phyloP scores from a whole-genome alignment of 495 filamentous ascomycete genomes.

The Xylaria venustula region DNA sequence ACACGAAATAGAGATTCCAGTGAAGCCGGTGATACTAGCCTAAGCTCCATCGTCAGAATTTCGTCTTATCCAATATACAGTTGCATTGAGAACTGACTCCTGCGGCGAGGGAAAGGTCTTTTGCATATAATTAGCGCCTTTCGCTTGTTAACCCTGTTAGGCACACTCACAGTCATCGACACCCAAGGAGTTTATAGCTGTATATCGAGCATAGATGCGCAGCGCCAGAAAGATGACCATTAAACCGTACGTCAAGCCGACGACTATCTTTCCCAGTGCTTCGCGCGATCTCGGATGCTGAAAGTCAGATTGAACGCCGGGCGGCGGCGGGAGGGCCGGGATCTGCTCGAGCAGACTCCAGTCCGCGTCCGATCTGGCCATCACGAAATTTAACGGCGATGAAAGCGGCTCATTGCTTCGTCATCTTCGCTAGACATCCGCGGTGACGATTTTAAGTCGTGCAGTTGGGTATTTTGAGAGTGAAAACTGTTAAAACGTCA shows the following conservation, averaged over 20 bases:
- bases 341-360: slow-evolving; percentile 11
- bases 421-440: neutral
- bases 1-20: slow-evolving; percentile 11
- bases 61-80: neutral
- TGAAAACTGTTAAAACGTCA: no score
- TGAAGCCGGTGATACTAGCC: slow-evolving; percentile 14
- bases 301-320: slow-evolving; percentile 16
- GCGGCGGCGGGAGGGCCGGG: slow-evolving; percentile 18
- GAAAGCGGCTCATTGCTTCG: neutral
- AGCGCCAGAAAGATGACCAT: slow-evolving; percentile 19
- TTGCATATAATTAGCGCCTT: slow-evolving; percentile 4
- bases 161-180: slow-evolving; percentile 18
- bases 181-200: slow-evolving; percentile 8
- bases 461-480: no score
- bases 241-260: slow-evolving; percentile 9
- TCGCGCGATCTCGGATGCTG: slow-evolving; percentile 12
- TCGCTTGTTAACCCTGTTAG: neutral
- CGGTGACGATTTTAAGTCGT: neutral
- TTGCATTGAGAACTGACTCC: slow-evolving; percentile 13
- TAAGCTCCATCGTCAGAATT: neutral
- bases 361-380: neutral
- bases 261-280: slow-evolving; percentile 5
- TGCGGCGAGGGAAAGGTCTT: slow-evolving; percentile 15
- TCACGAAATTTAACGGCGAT: neutral
- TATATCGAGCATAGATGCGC: slow-evolving; percentile 17